Percentiles rank a stretch among this genome's conserved stretches.
These are phyloP conservation scores for Aeschynomene evenia DNA, from an alignment of 306 rosid species.

Conservation along the genomic window DNA sequence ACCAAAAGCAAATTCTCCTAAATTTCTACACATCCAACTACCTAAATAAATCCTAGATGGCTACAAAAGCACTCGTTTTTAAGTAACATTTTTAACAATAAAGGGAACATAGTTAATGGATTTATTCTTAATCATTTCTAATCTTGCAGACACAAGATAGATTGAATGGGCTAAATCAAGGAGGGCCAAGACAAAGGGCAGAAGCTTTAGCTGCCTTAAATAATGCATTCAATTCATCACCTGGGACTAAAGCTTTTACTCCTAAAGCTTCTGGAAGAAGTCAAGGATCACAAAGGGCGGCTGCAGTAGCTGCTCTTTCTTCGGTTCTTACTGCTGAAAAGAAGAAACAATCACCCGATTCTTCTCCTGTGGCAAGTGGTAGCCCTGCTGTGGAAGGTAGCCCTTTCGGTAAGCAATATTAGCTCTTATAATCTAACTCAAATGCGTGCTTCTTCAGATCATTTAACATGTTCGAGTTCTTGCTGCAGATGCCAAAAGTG, in stretches of 20 bases:
- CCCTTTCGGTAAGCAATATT: slow-evolving; percentile 50
- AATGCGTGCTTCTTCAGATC: slow-evolving; percentile 17
- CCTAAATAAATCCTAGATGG: slow-evolving; percentile 1
- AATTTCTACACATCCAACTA: neutral
- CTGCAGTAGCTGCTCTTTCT: slow-evolving; percentile 99
- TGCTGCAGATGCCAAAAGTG: slow-evolving; percentile 56
- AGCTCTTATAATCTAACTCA: neutral
- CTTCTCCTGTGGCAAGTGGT: slow-evolving; percentile 58
- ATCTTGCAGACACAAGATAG: slow-evolving; percentile 58
- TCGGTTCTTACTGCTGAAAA: slow-evolving; percentile 91
- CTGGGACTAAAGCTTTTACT: slow-evolving; percentile 45
- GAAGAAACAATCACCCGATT: slow-evolving; percentile 58
- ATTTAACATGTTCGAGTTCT: slow-evolving; percentile 35
- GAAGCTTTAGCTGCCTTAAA: slow-evolving; percentile 95
- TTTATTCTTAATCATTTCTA: slow-evolving; percentile 17
- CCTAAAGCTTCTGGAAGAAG: slow-evolving; percentile 50
- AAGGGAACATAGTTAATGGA: neutral
- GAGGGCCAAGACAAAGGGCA: slow-evolving; percentile 94
- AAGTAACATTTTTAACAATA: neutral
- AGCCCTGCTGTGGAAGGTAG: slow-evolving; percentile 67
- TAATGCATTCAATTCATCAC: slow-evolving; percentile 75
- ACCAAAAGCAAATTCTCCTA: neutral
- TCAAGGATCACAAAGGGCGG: slow-evolving; percentile 95
- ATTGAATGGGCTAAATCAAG: slow-evolving; percentile 62
- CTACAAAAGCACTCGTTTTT: neutral